phyloP scores from a whole-genome alignment of 2,329 filamentous ascomycete genomes.

The Canariomyces notabilis region DNA sequence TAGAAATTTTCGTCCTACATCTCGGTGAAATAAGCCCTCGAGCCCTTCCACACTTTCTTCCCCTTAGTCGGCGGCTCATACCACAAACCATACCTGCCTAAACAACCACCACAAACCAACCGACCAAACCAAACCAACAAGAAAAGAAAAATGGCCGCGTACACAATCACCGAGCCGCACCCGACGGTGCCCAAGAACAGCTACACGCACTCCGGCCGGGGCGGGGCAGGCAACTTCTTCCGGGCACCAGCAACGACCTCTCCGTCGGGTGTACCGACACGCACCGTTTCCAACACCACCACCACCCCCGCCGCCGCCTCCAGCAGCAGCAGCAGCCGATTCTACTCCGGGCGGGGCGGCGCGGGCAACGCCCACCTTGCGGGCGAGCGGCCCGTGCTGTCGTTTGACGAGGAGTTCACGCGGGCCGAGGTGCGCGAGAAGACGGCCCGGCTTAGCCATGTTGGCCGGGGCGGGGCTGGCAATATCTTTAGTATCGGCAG shows the following conservation, averaged over 20 bases:
- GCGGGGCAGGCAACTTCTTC: conserved; percentile 53
- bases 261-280: conserved; percentile 49
- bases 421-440: conserved; percentile 49
- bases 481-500: conserved; percentile 40
- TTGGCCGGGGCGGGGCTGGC: conserved; percentile 61
- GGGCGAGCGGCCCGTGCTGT: conserved; percentile 52
- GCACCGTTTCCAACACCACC: conserved; percentile 38
- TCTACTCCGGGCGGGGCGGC: conserved; percentile 62
- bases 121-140: neutral
- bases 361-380: conserved; percentile 58
- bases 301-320: conserved; percentile 36
- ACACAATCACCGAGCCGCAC: conserved; percentile 46
- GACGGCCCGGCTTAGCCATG: conserved; percentile 50
- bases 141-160: conserved; percentile 34
- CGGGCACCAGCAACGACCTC: conserved; percentile 40
- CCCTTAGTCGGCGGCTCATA: too few species aligned
- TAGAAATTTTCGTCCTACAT: too few species aligned
- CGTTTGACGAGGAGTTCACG: conserved; percentile 62
- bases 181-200: conserved; percentile 42
- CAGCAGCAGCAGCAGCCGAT: conserved; percentile 40
- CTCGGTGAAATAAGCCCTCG: too few species aligned
- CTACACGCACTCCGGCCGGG: conserved; percentile 50
- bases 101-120: neutral
- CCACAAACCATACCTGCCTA: neutral
- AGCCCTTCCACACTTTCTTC: too few species aligned